A percentile compares a stretch with the other conserved stretches of the same genome.
phyloP scores from a whole-genome alignment of 306 rosid genomes.

The Prunus kanzakura region DNA sequence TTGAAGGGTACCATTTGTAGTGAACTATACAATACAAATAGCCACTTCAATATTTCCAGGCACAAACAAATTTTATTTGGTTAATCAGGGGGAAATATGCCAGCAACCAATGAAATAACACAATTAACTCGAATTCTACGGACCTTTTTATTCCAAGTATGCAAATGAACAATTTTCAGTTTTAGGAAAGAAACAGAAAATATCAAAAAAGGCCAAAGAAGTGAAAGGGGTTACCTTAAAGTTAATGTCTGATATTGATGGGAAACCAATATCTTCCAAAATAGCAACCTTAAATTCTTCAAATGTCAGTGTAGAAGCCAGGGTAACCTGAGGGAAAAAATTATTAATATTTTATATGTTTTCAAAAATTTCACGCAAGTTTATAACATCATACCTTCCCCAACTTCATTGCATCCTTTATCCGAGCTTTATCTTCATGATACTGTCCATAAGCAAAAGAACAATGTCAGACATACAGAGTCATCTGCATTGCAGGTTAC shows the following conservation, averaged over 20 bases:
- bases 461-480: neutral
- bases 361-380: neutral
- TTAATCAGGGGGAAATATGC: neutral
- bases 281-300: constrained; percentile 72
- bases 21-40: neutral
- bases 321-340: constrained; percentile 42
- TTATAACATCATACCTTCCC: constrained; percentile 59
- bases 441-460: constrained; percentile 47
- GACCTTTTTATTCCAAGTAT: neutral
- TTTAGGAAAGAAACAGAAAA: neutral
- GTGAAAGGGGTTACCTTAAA: constrained; percentile 55
- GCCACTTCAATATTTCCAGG: neutral
- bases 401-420: constrained; percentile 72
- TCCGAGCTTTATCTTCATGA: constrained; percentile 71
- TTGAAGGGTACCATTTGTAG: neutral
- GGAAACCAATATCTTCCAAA: constrained; percentile 51
- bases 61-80: neutral
- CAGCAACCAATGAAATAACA: neutral
- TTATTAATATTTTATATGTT: neutral
- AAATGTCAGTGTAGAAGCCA: constrained; percentile 58
- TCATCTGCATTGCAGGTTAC: neutral
- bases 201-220: neutral
- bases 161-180: neutral
- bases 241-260: constrained; percentile 67
- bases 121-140: neutral